Percentiles rank a stretch among this genome's conserved stretches.
phyloP scores from a whole-genome alignment of 2,329 filamentous ascomycete genomes.

The Pseudogymnoascus sp. region DNA sequence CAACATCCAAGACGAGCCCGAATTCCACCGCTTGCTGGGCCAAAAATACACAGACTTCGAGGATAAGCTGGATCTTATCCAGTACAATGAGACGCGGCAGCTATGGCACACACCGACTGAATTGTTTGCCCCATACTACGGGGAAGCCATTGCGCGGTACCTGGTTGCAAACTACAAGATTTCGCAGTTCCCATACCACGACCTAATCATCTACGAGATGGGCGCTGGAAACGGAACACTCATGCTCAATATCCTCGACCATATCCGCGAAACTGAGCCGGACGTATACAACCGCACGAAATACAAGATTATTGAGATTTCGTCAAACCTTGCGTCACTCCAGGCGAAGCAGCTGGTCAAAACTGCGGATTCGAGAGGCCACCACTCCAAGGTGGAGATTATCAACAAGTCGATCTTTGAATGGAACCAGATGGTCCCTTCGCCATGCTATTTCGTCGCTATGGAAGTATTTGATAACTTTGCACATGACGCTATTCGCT shows the following conservation, averaged over 20 bases:
- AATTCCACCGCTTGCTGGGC: conserved; percentile 70
- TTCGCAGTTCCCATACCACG: conserved; percentile 87
- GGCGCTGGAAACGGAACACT: conserved; percentile 93
- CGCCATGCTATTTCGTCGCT: conserved; percentile 93
- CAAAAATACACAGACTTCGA: conserved; percentile 84
- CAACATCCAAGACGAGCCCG: conserved; percentile 69
- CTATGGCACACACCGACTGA: conserved; percentile 98
- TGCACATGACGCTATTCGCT: conserved; percentile 86
- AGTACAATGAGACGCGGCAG: conserved; percentile 65
- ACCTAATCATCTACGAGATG: conserved; percentile 98
- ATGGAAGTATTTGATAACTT: conserved; percentile 99
- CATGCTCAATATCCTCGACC: conserved; percentile 97
- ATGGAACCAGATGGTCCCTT: conserved; percentile 80
- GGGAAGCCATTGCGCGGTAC: conserved; percentile 93
- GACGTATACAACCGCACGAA: conserved; percentile 90
- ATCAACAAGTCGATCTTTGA: conserved; percentile 93
- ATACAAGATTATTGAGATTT: conserved; percentile 95
- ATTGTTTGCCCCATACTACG: conserved; percentile 92
- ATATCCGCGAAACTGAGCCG: conserved; percentile 80
- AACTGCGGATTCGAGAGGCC: conserved; percentile 61
- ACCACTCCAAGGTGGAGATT: conserved; percentile 81
- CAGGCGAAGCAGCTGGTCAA: conserved; percentile 64
- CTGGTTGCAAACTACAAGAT: conserved; percentile 94
- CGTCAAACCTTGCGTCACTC: conserved; percentile 65
- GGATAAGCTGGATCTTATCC: conserved; percentile 67